Base-by-base conservation (phyloP, 495 filamentous ascomycete genomes). In the Echria macrotheca region DNA sequence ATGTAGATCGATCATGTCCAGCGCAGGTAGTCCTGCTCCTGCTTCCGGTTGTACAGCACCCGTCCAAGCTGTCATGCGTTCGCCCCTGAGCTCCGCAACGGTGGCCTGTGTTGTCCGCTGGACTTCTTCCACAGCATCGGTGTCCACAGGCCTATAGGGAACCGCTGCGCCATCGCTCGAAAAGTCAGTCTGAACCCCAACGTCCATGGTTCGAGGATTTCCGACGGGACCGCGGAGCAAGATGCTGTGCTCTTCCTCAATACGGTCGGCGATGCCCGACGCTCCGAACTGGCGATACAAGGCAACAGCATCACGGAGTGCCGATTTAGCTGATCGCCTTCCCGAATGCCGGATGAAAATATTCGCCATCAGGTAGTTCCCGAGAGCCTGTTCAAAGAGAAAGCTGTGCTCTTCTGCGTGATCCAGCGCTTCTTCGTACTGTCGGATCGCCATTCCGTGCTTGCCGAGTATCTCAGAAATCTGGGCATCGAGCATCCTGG, bases 1-100 rank as follows among this genome's bases (percentile, higher is more conserved):
- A 37, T 87, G 82, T 44, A 95, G 63, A 62, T 95, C 90, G 44
- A 95, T 87, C 67, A 94, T 90, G 64, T 96, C 89, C 50, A 80
- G 72, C 35, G 69, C 68, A 59, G 76, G 77, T 46, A 81, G 58
- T 3, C 77, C 75, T 22, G 61, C 71, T 4, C 71, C 74, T 11
- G 69, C 67, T 44, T 71, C 73, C 9, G 70, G 61, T 47, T 65
- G 65, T 56, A 62, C 75, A 33, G 66, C 68, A 15, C 73, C 73
- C 51, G 74, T 67, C 84, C 84, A 87, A 19, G 75, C 80, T 25
- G 78, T 67, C 60, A 85, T 85, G 29, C 83, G 70, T 56, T 84
- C 83, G 36, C 78, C 79, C 44, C 75, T 76, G 12, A 70, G 71
- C 49, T 80, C 76, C 1, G 64, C 67, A 7, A 74, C 67, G 7